Conservation (phyloP, 2,329 filamentous ascomycete species). For the Trichophyton equinum region DNA sequence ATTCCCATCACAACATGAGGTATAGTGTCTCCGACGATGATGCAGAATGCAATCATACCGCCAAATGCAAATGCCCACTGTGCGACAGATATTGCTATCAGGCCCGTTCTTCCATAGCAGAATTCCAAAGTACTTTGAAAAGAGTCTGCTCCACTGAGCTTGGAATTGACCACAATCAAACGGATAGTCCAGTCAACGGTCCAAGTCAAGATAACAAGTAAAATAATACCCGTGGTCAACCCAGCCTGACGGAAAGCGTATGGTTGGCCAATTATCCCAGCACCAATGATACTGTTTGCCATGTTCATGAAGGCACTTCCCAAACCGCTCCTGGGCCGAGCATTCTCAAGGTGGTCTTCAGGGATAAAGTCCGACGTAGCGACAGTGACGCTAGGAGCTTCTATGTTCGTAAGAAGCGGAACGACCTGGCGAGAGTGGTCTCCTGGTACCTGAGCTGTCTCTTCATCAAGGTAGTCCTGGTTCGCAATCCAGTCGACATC, state of each 20-base stretch:
- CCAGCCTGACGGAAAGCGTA: slow-evolving; percentile 95
- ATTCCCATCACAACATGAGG: slow-evolving; percentile 75
- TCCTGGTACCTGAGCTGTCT: slow-evolving; percentile 25
- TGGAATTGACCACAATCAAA: slow-evolving; percentile 93
- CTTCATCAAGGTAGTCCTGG: slow-evolving; percentile 46
- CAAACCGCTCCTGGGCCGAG: slow-evolving; percentile 72
- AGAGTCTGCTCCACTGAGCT: slow-evolving; percentile 82
- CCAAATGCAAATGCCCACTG: slow-evolving; percentile 99
- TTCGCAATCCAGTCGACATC: slow-evolving; percentile 40
- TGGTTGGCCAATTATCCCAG: slow-evolving; percentile 67
- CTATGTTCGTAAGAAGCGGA: slow-evolving; percentile 69
- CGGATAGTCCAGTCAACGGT: slow-evolving; percentile 96
- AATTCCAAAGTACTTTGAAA: slow-evolving; percentile 94
- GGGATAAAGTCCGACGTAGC: slow-evolving; percentile 47
- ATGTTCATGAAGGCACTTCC: slow-evolving; percentile 97
- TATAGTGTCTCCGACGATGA: slow-evolving; percentile 94
- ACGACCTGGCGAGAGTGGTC: slow-evolving; percentile 40
- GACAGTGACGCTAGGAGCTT: slow-evolving; percentile 66
- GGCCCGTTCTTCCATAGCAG: slow-evolving; percentile 78
- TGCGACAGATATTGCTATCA: slow-evolving; percentile 80
- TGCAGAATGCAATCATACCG: slow-evolving; percentile 95
- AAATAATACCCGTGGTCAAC: slow-evolving; percentile 61
- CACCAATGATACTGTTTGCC: slow-evolving; percentile 93
- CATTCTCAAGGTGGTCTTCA: slow-evolving; percentile 47
- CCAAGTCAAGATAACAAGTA: slow-evolving; percentile 67